Conservation (phyloP, 2,329 filamentous ascomycete genomes). For the Leptographium galeiforme region DNA sequence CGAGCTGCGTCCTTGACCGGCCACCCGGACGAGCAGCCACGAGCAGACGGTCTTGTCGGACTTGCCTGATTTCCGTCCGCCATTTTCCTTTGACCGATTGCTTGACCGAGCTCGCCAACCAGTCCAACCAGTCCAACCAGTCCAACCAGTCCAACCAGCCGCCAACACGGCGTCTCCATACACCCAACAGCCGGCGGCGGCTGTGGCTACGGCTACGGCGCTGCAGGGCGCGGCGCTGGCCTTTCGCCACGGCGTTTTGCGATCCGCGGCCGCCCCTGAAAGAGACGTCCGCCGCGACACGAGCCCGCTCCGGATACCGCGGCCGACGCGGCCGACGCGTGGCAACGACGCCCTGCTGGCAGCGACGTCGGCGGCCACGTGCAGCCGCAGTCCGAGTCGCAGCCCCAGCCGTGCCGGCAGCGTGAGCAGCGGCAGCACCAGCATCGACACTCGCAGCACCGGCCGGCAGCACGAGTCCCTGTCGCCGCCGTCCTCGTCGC, state of each 20-base stretch:
- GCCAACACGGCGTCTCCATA: not conserved
- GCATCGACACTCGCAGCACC: not conserved
- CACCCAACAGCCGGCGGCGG: not conserved
- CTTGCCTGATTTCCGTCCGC: too few species aligned
- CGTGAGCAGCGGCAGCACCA: constrained; percentile 11
- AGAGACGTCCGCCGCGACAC: not conserved
- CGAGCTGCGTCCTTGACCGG: not conserved
- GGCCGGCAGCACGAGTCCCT: not conserved
- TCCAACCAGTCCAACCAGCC: not conserved
- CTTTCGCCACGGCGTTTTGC: constrained; percentile 22
- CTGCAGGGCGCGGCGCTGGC: constrained; percentile 42
- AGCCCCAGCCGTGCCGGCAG: not conserved
- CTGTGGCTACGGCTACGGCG: constrained; percentile 19
- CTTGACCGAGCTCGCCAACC: too few species aligned
- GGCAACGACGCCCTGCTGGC: not conserved
- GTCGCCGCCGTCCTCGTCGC: not conserved
- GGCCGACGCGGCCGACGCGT: not conserved
- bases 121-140: too few species aligned
- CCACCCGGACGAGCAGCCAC: not conserved
- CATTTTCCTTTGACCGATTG: too few species aligned
- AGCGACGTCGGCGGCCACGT: not conserved
- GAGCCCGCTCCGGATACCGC: not conserved
- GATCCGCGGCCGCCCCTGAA: not conserved
- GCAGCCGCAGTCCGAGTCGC: not conserved
- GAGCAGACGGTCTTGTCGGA: too few species aligned